phyloP scores from a whole-genome alignment of 305 asterid genomes.

The Plantago coronopus region DNA sequence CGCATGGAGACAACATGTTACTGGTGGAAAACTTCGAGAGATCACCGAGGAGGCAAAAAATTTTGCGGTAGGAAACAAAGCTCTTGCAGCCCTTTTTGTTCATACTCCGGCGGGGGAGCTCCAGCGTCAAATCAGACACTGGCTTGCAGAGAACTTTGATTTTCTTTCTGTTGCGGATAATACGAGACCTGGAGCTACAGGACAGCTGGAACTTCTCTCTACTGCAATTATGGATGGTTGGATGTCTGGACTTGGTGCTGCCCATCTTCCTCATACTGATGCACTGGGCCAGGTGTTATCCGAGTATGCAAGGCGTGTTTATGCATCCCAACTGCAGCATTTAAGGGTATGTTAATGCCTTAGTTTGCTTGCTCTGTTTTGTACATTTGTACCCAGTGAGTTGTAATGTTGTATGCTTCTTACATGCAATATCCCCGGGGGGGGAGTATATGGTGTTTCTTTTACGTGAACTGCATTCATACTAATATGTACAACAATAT shows the following conservation, averaged over 20 bases:
- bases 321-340: slow-evolving; percentile 90
- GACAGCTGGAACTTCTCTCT: slow-evolving; percentile 97
- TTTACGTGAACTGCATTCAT: not conserved
- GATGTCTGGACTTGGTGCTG: slow-evolving; percentile 99
- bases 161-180: slow-evolving; percentile 87
- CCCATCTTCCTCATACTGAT: slow-evolving; percentile 85
- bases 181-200: slow-evolving; percentile 77
- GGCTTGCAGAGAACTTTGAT: slow-evolving; percentile 97
- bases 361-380: slow-evolving; percentile 13
- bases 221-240: slow-evolving; percentile 99
- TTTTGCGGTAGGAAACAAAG: slow-evolving; percentile 83
- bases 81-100: slow-evolving; percentile 90
- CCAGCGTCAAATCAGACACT: slow-evolving; percentile 94
- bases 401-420: slow-evolving; percentile 11
- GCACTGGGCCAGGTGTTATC: slow-evolving; percentile 98
- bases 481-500: slow-evolving; percentile 18
- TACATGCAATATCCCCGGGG: not conserved
- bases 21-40: slow-evolving; percentile 97
- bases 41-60: slow-evolving; percentile 92
- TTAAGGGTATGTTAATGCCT: slow-evolving; percentile 53
- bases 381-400: slow-evolving; percentile 7
- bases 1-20: slow-evolving; percentile 90
- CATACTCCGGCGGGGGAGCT: slow-evolving; percentile 99
- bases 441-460: too few species aligned
- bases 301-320: slow-evolving; percentile 87